Percentiles rank a stretch among this genome's conserved stretches.
Conservation (phyloP, 768 basidiomycete species). For the Tylopilus sp. region DNA sequence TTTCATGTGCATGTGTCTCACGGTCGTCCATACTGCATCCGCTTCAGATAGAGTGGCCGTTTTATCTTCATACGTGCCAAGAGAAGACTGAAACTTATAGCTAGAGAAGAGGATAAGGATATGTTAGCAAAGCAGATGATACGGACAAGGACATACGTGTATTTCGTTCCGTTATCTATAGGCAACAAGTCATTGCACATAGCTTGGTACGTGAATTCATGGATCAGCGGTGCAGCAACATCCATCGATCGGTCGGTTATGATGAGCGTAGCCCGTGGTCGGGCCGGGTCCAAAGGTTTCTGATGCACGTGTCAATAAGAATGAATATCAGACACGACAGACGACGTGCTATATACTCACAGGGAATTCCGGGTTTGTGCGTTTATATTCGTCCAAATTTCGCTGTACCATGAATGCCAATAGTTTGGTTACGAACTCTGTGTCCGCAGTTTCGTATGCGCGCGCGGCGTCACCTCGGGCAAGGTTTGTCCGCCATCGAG, state of each 20-base stretch:
- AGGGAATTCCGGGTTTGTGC: slow-evolving; percentile 80
- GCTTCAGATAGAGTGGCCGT: slow-evolving; percentile 79
- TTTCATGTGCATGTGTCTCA: slow-evolving; percentile 98
- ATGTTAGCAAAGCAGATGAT: slow-evolving; percentile 4
- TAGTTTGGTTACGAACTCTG: slow-evolving; percentile 75
- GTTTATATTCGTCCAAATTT: slow-evolving; percentile 84
- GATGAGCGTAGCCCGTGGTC: slow-evolving; percentile 78
- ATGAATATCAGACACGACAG: background rate
- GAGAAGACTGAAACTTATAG: slow-evolving; percentile 89
- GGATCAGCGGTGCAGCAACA: slow-evolving; percentile 81
- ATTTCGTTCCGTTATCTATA: slow-evolving; percentile 81
- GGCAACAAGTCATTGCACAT: slow-evolving; percentile 95
- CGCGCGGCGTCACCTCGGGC: slow-evolving; percentile 70
- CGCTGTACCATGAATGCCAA: slow-evolving; percentile 84
- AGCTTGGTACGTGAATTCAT: slow-evolving; percentile 99
- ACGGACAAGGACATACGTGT: slow-evolving; percentile 59
- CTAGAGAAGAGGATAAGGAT: slow-evolving; percentile 40
- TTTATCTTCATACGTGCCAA: slow-evolving; percentile 86
- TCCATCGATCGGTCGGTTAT: slow-evolving; percentile 99
- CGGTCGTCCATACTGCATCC: slow-evolving; percentile 87
- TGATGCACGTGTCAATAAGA: slow-evolving; percentile 21
- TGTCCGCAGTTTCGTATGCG: slow-evolving; percentile 64
- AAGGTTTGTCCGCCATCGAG: slow-evolving; percentile 79
- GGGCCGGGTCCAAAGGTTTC: slow-evolving; percentile 53
- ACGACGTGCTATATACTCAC: slow-evolving; percentile 42